phyloP scores from a whole-genome alignment of 495 filamentous ascomycete genomes.

The Xylaria longipes region DNA sequence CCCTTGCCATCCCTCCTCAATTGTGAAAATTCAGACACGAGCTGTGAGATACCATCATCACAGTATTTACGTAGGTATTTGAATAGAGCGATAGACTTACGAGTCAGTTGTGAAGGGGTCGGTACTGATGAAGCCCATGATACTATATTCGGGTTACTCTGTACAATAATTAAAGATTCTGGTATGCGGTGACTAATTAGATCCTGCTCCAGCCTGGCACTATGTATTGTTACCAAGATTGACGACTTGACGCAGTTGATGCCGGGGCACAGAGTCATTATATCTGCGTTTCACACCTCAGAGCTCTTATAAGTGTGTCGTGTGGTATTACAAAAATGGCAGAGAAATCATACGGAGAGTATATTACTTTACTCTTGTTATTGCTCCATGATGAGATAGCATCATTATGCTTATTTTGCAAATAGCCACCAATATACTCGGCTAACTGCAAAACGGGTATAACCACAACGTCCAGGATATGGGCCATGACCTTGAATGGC shows the following conservation, averaged over 20 bases:
- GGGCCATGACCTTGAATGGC: not conserved
- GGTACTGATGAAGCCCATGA: not conserved
- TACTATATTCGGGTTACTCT: not conserved
- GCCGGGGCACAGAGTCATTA: not conserved
- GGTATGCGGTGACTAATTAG: not conserved
- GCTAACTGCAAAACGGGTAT: conserved; percentile 14
- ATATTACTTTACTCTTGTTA: not conserved
- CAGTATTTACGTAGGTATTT: not conserved
- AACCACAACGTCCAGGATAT: not conserved
- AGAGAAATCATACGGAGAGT: not conserved
- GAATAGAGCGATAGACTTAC: not conserved
- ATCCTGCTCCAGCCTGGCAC: not conserved
- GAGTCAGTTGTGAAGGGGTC: not conserved
- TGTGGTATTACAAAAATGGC: not conserved
- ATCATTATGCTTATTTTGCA: conserved; percentile 16
- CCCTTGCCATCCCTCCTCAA: no score
- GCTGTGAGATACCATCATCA: not conserved
- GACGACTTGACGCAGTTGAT: not conserved
- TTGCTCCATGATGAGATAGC: conserved; percentile 9
- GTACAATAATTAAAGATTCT: not conserved
- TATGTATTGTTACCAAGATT: not conserved
- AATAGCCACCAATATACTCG: conserved; percentile 7
- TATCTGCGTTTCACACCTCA: not conserved
- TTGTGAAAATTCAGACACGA: no score
- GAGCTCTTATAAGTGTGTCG: not conserved